Percentiles rank a stretch among this genome's conserved stretches.
Evolutionary conservation across 768 basidiomycete species (phyloP).

Genomic region (Suillus fuscotomentosus): DNA sequence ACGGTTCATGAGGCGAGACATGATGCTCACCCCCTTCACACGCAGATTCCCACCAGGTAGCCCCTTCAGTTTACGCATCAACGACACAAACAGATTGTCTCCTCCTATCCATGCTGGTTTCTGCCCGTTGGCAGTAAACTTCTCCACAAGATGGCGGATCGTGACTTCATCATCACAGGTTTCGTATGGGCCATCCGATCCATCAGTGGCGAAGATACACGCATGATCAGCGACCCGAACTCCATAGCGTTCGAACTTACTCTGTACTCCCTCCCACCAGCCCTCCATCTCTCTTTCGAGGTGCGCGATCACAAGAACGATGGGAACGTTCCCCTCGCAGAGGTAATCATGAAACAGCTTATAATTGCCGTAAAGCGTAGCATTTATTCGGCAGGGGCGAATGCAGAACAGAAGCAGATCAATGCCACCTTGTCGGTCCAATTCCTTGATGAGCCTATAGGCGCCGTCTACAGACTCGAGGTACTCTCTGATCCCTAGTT

Average conservation of each 20-base stretch:
- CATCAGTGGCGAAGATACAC: slow-evolving; percentile 36
- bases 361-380: slow-evolving; percentile 36
- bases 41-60: slow-evolving; percentile 13
- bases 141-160: slow-evolving; percentile 23
- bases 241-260: slow-evolving; percentile 23
- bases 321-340: slow-evolving; percentile 38
- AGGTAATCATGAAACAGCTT: slow-evolving; percentile 38
- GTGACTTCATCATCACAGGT: slow-evolving; percentile 29
- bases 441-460: slow-evolving; percentile 21
- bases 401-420: slow-evolving; percentile 38
- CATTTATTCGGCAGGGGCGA: slow-evolving; percentile 32
- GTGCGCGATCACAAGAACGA: slow-evolving; percentile 39
- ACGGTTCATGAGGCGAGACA: slow-evolving; percentile 22
- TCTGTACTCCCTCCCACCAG: slow-evolving; percentile 33
- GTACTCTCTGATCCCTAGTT: slow-evolving; percentile 26
- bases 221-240: slow-evolving; percentile 34
- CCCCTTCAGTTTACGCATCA: slow-evolving; percentile 12
- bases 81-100: slow-evolving; percentile 15
- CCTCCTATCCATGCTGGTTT: slow-evolving; percentile 10
- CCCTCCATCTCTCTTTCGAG: slow-evolving; percentile 38
- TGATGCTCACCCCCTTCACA: slow-evolving; percentile 15
- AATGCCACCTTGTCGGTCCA: slow-evolving; percentile 23
- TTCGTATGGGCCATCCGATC: slow-evolving; percentile 25
- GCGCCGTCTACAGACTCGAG: slow-evolving; percentile 30
- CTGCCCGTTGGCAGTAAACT: not conserved